A percentile compares a stretch with the other conserved stretches of the same genome.
Conservation (phyloP, 169 alveolate species). For the Toxoplasma gondii region DNA sequence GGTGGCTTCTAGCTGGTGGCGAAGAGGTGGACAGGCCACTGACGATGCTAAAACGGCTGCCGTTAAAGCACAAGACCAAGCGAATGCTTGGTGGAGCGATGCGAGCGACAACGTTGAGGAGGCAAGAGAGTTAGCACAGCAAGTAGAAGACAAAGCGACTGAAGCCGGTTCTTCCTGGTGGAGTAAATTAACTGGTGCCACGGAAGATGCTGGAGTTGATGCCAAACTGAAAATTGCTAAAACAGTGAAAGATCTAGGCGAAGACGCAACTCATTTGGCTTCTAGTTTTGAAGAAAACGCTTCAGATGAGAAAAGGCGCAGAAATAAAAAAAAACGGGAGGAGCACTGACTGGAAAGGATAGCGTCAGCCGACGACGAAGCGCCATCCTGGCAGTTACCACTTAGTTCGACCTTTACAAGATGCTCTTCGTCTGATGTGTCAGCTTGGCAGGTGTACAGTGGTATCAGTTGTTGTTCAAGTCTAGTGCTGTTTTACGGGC, state of each 20-base stretch:
- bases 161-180: not conserved
- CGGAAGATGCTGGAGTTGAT: not conserved
- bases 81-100: not conserved
- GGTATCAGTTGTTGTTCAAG: too few relatives aligned
- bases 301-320: not conserved
- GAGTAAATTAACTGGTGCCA: constrained; percentile 5
- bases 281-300: not conserved
- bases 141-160: not conserved
- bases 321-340: not conserved
- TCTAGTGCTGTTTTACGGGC: too few relatives aligned
- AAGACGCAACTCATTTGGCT: not conserved
- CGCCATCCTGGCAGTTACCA: too few relatives aligned
- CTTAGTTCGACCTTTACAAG: too few relatives aligned
- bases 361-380: too few relatives aligned
- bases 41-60: not conserved
- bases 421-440: too few relatives aligned
- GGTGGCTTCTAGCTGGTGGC: not conserved
- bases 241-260: not conserved
- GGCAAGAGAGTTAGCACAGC: not conserved
- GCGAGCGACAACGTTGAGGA: not conserved
- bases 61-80: not conserved
- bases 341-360: not conserved
- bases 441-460: too few relatives aligned
- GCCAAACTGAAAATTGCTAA: not conserved
- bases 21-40: not conserved